Base-by-base conservation (phyloP, 164 flowering plant species). In the Dillenia suffruticosa region DNA sequence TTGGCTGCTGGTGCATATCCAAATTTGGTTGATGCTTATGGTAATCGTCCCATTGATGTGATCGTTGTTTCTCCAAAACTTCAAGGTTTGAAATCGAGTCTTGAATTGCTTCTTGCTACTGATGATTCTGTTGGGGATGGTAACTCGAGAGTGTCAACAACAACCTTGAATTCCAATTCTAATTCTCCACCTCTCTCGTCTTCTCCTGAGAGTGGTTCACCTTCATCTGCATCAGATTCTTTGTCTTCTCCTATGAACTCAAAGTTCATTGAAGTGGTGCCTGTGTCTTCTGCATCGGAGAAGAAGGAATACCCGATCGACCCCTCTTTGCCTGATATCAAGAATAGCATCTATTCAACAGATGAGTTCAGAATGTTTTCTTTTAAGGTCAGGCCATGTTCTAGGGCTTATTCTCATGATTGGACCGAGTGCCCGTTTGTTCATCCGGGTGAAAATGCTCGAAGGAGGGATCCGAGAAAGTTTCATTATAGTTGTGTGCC, bases 361-460 rank as follows among this genome's bases (percentile, higher is more conserved):
- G 97, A 93, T 66, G 98, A 93, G 64, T 93, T 93, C 61, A 74
- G 98, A 32, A 93, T 93, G 98, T 93, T 75, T 63, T 84, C 97
- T 0, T 93, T 93, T 74, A 93, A 93, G 84, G 79, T 93, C n/a
- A 78, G 96, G 8, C 96, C 92, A 11, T 93, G 98, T 67, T 93
- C 97, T 0, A 81, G 97, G 12, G 98, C 98, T 10, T 90, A 93
- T 70, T 93, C 98, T 0, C 98, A 93, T 63, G 98, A 93, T 61
- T 93, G 98, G 98, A 90, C 97, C 0, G 98, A 93, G 74, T 93
- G 98, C 70, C 98, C 98, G 0, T 93, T 93, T 70, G 97, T 90
- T 62, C 98, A 93, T 67, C 98, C 98, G 0, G 98, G 97, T 45
- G 98, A 93, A 65, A 93, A 93, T 70, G 98, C 98, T n/a, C 75